These are phyloP conservation scores for Colletotrichum higginsianum DNA, from an alignment of 2,329 filamentous ascomycete genomes.

Conservation along the genomic window DNA sequence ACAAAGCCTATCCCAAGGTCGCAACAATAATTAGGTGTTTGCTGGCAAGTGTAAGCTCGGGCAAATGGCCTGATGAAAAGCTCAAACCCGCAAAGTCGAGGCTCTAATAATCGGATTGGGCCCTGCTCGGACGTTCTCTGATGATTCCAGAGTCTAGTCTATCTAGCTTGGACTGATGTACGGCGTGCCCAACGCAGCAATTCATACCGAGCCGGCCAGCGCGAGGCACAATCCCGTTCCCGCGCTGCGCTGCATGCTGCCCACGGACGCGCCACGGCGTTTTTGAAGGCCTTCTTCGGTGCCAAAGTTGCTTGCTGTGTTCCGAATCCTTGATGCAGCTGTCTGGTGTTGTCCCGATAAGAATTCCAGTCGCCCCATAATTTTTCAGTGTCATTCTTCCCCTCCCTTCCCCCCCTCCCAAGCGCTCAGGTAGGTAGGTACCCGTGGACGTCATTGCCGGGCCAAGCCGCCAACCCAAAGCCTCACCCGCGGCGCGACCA, in stretches of 20 bases:
- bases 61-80: slow-evolving; percentile 34
- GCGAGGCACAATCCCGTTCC: slow-evolving; percentile 20
- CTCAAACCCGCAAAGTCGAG: slow-evolving; percentile 25
- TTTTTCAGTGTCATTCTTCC: not conserved
- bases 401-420: too few species aligned
- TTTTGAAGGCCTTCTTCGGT: not conserved
- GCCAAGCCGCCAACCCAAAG: slow-evolving; percentile 33
- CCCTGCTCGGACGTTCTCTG: slow-evolving; percentile 30
- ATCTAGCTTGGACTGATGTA: slow-evolving; percentile 21
- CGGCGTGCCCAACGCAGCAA: slow-evolving; percentile 16
- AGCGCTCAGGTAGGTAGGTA: not conserved
- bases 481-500: slow-evolving; percentile 25
- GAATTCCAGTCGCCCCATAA: slow-evolving; percentile 24
- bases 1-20: slow-evolving; percentile 17
- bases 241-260: not conserved
- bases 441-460: slow-evolving; percentile 27
- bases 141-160: slow-evolving; percentile 32
- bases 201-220: slow-evolving; percentile 16
- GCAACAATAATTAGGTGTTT: slow-evolving; percentile 24
- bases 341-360: slow-evolving; percentile 21
- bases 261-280: slow-evolving; percentile 10
- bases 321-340: not conserved
- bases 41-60: slow-evolving; percentile 31
- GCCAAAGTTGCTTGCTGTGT: not conserved
- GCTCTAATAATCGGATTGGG: not conserved